phyloP scores from a whole-genome alignment of 495 filamentous ascomycete species.

The Neurospora discreta region DNA sequence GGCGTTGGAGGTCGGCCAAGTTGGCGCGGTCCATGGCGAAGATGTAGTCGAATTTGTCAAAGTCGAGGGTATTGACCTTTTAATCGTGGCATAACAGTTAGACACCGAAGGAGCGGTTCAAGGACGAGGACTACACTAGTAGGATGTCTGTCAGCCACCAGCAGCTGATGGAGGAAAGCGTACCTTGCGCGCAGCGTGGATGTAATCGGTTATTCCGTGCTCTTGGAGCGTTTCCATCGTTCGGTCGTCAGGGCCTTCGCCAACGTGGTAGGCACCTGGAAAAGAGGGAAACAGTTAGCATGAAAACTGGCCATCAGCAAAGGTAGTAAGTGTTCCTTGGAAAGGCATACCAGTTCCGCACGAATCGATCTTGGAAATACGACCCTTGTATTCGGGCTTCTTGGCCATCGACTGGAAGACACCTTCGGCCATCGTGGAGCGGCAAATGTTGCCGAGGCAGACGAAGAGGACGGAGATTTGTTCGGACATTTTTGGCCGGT shows the following conservation, averaged over 20 bases:
- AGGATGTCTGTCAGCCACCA: background rate
- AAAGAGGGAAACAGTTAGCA: background rate
- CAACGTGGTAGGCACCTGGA: constrained; percentile 60
- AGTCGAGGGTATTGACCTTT: constrained; percentile 43
- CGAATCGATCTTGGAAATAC: constrained; percentile 67
- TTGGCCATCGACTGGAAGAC: constrained; percentile 69
- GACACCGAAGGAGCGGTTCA: background rate
- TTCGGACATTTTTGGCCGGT: constrained; percentile 11
- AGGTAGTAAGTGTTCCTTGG: too few species aligned
- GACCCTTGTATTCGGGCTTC: constrained; percentile 39
- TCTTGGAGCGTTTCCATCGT: constrained; percentile 70
- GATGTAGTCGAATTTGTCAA: constrained; percentile 79
- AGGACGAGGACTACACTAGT: background rate
- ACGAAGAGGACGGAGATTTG: constrained; percentile 80
- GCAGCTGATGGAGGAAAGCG: background rate
- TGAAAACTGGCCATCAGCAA: background rate
- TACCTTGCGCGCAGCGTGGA: constrained; percentile 69
- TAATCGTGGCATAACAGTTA: too few species aligned
- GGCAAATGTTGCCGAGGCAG: constrained; percentile 94
- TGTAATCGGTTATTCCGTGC: constrained; percentile 65
- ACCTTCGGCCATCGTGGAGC: constrained; percentile 90
- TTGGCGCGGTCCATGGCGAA: constrained; percentile 93
- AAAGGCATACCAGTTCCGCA: constrained; percentile 53
- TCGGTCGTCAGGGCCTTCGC: constrained; percentile 64
- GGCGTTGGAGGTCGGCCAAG: constrained; percentile 53